A percentile compares a stretch with the other conserved stretches of the same genome.
phyloP scores from a whole-genome alignment of 768 basidiomycete species.

The Russula sp. region DNA sequence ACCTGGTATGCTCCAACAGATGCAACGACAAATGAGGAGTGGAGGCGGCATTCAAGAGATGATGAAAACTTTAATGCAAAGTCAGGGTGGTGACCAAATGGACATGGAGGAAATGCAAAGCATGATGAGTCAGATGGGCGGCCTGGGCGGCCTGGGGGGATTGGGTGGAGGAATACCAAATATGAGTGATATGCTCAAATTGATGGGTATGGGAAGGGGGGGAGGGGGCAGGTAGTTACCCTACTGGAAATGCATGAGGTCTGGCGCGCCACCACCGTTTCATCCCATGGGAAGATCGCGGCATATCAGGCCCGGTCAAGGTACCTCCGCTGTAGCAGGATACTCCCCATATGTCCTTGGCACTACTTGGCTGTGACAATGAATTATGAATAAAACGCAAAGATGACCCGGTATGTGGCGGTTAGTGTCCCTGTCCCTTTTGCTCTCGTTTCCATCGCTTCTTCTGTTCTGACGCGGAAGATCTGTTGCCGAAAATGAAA shows the following conservation, averaged over 20 bases:
- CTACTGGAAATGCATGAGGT: background rate
- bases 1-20: constrained; percentile 90
- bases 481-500: constrained; percentile 72
- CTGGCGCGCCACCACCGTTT: background rate
- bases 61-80: constrained; percentile 98
- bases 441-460: constrained; percentile 29
- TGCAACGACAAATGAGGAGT: constrained; percentile 73
- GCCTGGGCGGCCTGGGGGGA: constrained; percentile 52
- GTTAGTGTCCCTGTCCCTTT: background rate
- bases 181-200: constrained; percentile 76
- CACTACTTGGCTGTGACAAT: background rate
- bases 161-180: constrained; percentile 60
- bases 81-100: constrained; percentile 80
- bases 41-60: constrained; percentile 94
- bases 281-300: background rate
- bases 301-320: background rate
- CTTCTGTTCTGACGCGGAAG: constrained; percentile 31
- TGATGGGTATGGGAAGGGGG: constrained; percentile 48
- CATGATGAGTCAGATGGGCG: constrained; percentile 89
- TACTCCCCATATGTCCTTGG: too few species aligned
- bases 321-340: background rate
- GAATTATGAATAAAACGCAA: background rate
- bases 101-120: constrained; percentile 96
- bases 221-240: constrained; percentile 15
- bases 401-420: background rate